Conservation (phyloP, 148 eudicot species). For the Vaccinium vitisidaea region DNA sequence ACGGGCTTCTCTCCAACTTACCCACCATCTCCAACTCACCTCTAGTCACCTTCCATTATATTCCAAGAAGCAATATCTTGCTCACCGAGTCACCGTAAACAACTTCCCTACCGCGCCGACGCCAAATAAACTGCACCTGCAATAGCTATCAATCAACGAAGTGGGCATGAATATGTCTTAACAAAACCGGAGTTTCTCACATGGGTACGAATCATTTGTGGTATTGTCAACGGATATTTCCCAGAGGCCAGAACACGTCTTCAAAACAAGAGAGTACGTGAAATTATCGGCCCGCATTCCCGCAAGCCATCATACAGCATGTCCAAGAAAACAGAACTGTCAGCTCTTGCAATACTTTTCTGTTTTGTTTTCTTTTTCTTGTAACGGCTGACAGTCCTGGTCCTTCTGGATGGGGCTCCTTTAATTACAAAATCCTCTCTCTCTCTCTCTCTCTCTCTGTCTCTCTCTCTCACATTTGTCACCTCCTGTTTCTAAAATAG, state of each 20-base stretch:
- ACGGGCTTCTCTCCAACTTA: slow-evolving; percentile 51
- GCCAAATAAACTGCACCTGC: slow-evolving; percentile 61
- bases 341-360: too few relatives aligned
- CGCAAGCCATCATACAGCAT: too few relatives aligned
- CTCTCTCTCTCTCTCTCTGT: too few relatives aligned
- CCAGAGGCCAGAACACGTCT: background rate
- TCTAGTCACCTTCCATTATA: slow-evolving; percentile 62
- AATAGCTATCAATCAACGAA: slow-evolving; percentile 74
- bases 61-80: slow-evolving; percentile 75
- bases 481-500: too few relatives aligned
- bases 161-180: slow-evolving; percentile 68
- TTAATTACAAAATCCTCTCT: too few relatives aligned
- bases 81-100: slow-evolving; percentile 48
- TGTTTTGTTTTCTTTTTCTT: too few relatives aligned
- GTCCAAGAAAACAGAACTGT: too few relatives aligned
- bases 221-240: background rate
- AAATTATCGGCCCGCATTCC: too few relatives aligned
- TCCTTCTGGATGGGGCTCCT: too few relatives aligned
- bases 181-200: slow-evolving; percentile 44
- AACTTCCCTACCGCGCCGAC: slow-evolving; percentile 48
- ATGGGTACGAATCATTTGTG: background rate
- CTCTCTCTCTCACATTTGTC: too few relatives aligned
- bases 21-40: slow-evolving; percentile 59
- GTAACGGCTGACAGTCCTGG: too few relatives aligned
- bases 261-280: too few relatives aligned